Evolutionary conservation across 2,329 filamentous ascomycete species (phyloP), one percentile per base, ranked within the genome.

Genomic region (Pseudohalonectria lignicola): DNA sequence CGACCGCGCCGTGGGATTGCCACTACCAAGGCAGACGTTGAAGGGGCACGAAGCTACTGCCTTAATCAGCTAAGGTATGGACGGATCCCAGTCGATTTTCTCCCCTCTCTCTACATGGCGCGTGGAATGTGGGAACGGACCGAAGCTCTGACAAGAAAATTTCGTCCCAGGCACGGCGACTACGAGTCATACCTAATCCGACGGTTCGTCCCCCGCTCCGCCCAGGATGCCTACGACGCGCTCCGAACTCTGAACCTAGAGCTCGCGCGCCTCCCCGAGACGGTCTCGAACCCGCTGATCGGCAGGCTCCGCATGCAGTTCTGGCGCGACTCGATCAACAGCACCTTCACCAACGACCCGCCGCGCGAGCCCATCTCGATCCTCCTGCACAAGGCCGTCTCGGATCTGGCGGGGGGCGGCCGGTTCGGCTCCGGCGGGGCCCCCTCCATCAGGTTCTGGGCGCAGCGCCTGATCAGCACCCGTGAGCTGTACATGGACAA

Each of bases 191-290:
- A 86, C 55, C 74, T 92, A 26, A 76, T 95, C 42, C 80, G 85
- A 45, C 81, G 85, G 43, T 94, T 95, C 61, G 74, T 95, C 43
- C 87, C 86, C 1, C 67, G 66, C 3, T 70, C 79, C 21, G 72
- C 82, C 11, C 79, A 79, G 51, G 80, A 93, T 59, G 82, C 86
- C 47, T 95, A 96, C 62, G 75, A 94, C 48, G 86, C 88, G 42
- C 77, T 98, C 41, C 84, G 90, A 45, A 83, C 88, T 36, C 79
- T 98, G 59, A 98, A 98, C 55, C 74, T 96, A 51, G 90, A 95
- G 58, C 75, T 95, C 43, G 85, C 90, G 32, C 76, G 85, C 41
- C 82, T 96, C 44, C 86, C 92, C 41, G 90, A 96, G 60, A 78
- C 84, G 11, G 88, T 92, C 16, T 92, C 85, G 34, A 92, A 83